Evolutionary conservation across 495 filamentous ascomycete species (phyloP), one percentile per base, ranked within the genome.

Genomic region (Xylaria cubensis): DNA sequence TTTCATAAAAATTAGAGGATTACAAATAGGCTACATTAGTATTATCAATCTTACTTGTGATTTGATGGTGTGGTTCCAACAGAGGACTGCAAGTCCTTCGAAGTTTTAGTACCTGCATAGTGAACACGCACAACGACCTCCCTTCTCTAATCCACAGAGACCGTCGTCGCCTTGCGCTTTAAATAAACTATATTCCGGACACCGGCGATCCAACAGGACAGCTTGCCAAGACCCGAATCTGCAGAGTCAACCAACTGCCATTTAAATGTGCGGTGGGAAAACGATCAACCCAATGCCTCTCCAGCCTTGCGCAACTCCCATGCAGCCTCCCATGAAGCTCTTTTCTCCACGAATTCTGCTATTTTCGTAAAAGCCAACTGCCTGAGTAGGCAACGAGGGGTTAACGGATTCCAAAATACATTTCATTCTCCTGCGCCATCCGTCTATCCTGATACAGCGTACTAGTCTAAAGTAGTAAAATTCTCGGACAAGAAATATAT

Each of bases 161-260:
- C 26, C 24, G 5, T 13, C 0, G 29, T 32, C 24, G 8, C 0
- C 2, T 53, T 29, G 3, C 21, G 1, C 51, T 7, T 2, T 53
- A 6, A 17, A 42, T 46, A 17, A 26, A 15, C 21, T 1, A 64
- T 41, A 15, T 34, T 34, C 17, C 62, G 62, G 62, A 64, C 41
- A 64, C 39, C 62, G 41, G 17, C 10, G 21, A n/a, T n/a, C 62
- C 21, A 48, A 48, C 58, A 9, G 62, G 3, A 34, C 12, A 19
- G 6, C 42, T 32, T 26, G 62, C 62, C 42, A 64, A 64, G 62
- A 17, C 21, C 13, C 13, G 24, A 63, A 48, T 64, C 62, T 32
- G 41, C 26, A 29, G 21, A 12, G 15, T 34, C 24, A 64, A 3
- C 41, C 13, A 64, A 29, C 17, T 17, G 12, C 61, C 3, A 3